Evolutionary conservation across 169 alveolate species (phyloP).

Genomic region (Cryptosporidium baileyi): DNA sequence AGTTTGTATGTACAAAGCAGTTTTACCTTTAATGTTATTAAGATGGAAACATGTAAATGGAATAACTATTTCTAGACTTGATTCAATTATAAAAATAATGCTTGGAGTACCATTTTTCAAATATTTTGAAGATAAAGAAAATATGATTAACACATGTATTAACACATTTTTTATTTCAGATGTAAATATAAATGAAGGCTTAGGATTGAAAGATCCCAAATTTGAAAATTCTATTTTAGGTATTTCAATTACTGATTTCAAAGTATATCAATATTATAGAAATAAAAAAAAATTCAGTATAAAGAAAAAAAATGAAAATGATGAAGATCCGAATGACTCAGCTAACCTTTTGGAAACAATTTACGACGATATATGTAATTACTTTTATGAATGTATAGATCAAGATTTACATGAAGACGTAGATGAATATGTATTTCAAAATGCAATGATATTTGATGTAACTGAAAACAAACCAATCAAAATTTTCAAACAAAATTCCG

Average conservation of each 20-base stretch:
- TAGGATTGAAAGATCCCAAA: not conserved
- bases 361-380: conserved; percentile 31
- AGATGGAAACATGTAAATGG: conserved; percentile 50
- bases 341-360: conserved; percentile 38
- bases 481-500: not conserved
- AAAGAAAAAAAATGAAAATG: not conserved
- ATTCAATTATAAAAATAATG: conserved; percentile 23
- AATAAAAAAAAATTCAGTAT: not conserved
- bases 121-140: conserved; percentile 51
- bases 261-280: not conserved
- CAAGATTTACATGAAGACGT: conserved; percentile 6
- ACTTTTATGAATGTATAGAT: conserved; percentile 54
- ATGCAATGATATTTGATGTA: not conserved
- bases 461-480: not conserved
- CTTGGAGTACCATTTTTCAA: conserved; percentile 50
- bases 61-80: conserved; percentile 21
- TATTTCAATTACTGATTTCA: conserved; percentile 18
- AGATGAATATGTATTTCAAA: conserved; percentile 19
- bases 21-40: conserved; percentile 34
- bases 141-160: conserved; percentile 19
- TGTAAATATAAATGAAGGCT: conserved; percentile 8
- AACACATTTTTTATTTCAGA: conserved; percentile 9
- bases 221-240: conserved; percentile 31
- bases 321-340: conserved; percentile 4
- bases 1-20: conserved; percentile 56